phyloP scores from a whole-genome alignment of 176 grass and related monocot genomes.

The Leersia perrieri region DNA sequence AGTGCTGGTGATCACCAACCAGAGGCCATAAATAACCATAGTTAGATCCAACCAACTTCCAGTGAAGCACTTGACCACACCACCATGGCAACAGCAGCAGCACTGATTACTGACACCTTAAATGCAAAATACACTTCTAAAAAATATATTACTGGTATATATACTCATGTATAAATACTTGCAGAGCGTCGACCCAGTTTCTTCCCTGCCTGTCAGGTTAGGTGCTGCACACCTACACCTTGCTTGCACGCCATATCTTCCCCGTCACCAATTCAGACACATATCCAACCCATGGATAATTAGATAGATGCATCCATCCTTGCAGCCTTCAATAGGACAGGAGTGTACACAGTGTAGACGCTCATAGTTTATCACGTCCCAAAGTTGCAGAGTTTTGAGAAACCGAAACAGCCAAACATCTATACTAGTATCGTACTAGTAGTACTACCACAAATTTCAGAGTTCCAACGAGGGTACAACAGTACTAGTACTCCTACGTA shows the following conservation, averaged over 20 bases:
- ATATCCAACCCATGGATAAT: background rate
- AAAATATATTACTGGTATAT: background rate
- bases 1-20: slow-evolving; percentile 16
- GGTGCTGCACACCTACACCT: background rate
- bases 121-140: background rate
- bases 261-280: background rate
- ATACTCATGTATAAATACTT: background rate
- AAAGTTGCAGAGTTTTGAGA: background rate
- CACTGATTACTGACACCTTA: background rate
- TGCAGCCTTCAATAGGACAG: no score
- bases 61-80: background rate
- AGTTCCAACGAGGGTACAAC: background rate
- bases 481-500: background rate
- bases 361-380: background rate
- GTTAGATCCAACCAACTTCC: slow-evolving; percentile 6
- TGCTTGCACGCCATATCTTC: slow-evolving; percentile 27
- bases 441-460: background rate
- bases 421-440: no score
- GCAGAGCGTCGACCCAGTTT: background rate
- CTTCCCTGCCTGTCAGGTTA: background rate
- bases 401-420: background rate
- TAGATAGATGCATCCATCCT: background rate
- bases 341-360: no score
- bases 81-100: background rate
- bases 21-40: background rate